Percentiles rank a stretch among this genome's conserved stretches.
These are phyloP conservation scores for Nitzschia sp. DNA, from an alignment of 108 stramenopile species.

Conservation along the genomic window DNA sequence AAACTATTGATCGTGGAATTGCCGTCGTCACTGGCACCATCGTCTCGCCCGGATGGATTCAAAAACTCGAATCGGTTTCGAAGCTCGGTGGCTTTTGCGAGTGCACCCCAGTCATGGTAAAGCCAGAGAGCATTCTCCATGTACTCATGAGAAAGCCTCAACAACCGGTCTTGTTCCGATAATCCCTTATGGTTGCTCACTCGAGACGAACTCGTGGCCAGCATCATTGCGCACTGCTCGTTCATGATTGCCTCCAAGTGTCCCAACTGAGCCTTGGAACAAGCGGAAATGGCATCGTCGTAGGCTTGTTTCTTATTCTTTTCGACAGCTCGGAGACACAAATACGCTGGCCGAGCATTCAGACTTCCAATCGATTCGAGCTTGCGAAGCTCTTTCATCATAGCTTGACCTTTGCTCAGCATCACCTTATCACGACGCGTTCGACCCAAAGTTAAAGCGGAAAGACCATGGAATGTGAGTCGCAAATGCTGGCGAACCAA, in stretches of 20 bases:
- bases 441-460: conserved; percentile 14
- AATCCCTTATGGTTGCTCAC: too few relatives aligned
- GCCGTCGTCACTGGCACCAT: neutral
- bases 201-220: neutral
- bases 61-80: neutral
- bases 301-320: conserved; percentile 19
- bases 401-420: conserved; percentile 1
- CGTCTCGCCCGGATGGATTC: neutral
- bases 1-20: neutral
- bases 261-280: neutral
- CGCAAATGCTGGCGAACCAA: conserved; percentile 23
- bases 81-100: neutral
- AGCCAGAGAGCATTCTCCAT: conserved; percentile 27
- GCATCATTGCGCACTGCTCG: conserved; percentile 30
- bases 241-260: conserved; percentile 41
- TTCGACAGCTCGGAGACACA: conserved; percentile 30
- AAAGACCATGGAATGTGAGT: conserved; percentile 26
- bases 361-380: conserved; percentile 20
- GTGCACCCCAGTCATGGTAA: conserved; percentile 34
- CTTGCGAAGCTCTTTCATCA: conserved; percentile 17
- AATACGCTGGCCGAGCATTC: conserved; percentile 22
- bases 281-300: conserved; percentile 26
- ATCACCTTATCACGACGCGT: neutral
- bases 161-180: neutral
- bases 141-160: conserved; percentile 7